These are phyloP conservation scores for Saussurea involucrata DNA, from an alignment of 129 eudicot species.

Conservation along the genomic window DNA sequence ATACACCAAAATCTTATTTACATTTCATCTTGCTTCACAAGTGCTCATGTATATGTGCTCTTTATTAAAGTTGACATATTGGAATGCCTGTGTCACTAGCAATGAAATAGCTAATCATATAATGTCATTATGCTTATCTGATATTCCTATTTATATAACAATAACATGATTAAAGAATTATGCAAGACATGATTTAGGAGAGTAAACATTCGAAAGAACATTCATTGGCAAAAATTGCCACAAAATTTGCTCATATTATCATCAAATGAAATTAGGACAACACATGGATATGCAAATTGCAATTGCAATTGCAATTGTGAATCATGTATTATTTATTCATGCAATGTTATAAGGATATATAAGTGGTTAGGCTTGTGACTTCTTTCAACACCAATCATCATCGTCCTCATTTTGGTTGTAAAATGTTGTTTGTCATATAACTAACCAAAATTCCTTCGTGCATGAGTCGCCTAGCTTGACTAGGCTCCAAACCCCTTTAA, in stretches of 20 bases:
- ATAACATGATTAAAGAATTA: not conserved
- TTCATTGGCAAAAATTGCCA: not conserved
- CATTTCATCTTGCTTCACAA: not conserved
- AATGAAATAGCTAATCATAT: conserved; percentile 4
- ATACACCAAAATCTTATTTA: not conserved
- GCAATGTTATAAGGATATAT: not conserved
- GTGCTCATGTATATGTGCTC: not conserved
- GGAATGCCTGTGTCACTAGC: not conserved
- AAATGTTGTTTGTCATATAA: not conserved
- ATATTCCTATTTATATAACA: not conserved
- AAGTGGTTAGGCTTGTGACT: conserved; percentile 7
- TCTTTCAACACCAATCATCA: not conserved
- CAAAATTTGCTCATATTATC: not conserved
- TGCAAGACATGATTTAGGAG: not conserved
- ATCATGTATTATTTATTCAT: not conserved
- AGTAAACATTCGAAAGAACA: not conserved
- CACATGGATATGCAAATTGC: conserved; percentile 5
- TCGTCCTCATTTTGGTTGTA: not conserved
- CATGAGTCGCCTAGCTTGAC: too few species aligned
- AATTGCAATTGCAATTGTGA: not conserved
- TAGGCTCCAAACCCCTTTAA: too few species aligned
- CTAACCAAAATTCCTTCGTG: conserved; percentile 12
- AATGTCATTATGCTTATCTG: not conserved
- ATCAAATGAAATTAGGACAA: not conserved
- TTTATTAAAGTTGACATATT: conserved; percentile 4